These are phyloP conservation scores for Neonectria faginata DNA, from an alignment of 2,329 filamentous ascomycete genomes.

Conservation along the genomic window DNA sequence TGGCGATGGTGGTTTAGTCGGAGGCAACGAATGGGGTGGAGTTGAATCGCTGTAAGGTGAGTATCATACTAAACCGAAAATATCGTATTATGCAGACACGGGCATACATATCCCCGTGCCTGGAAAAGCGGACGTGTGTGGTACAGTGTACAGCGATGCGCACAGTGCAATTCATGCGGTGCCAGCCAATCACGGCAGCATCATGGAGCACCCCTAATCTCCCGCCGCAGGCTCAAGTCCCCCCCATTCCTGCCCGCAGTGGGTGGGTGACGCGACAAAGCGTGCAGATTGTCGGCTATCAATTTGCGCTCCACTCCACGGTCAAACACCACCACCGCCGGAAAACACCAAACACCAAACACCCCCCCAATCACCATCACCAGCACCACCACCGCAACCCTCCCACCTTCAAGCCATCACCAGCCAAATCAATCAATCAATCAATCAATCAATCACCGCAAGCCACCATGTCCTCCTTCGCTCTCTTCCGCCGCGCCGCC, in stretches of 20 bases:
- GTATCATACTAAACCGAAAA: background rate
- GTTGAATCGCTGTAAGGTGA: background rate
- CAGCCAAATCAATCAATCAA: background rate
- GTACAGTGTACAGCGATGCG: constrained; percentile 14
- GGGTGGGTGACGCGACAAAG: constrained; percentile 37
- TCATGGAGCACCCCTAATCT: constrained; percentile 4
- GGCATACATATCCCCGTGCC: constrained; percentile 7
- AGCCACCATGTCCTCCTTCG: constrained; percentile 61
- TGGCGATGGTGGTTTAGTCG: background rate
- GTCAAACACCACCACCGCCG: background rate
- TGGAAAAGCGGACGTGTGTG: background rate
- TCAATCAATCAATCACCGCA: background rate
- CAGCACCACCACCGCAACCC: background rate
- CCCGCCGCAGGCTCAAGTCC: background rate
- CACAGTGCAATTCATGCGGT: constrained; percentile 14
- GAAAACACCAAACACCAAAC: constrained; percentile 9
- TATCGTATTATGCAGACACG: constrained; percentile 17
- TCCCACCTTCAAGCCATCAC: constrained; percentile 3
- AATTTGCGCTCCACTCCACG: background rate
- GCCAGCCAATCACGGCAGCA: constrained; percentile 16
- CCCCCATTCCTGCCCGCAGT: background rate
- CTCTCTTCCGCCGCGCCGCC: constrained; percentile 65
- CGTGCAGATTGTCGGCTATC: background rate
- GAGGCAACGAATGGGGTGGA: background rate
- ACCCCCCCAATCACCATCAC: background rate